Percentiles rank a stretch among this genome's conserved stretches.
phyloP scores from a whole-genome alignment of 2,329 filamentous ascomycete genomes.

The Colletotrichum destructivum region DNA sequence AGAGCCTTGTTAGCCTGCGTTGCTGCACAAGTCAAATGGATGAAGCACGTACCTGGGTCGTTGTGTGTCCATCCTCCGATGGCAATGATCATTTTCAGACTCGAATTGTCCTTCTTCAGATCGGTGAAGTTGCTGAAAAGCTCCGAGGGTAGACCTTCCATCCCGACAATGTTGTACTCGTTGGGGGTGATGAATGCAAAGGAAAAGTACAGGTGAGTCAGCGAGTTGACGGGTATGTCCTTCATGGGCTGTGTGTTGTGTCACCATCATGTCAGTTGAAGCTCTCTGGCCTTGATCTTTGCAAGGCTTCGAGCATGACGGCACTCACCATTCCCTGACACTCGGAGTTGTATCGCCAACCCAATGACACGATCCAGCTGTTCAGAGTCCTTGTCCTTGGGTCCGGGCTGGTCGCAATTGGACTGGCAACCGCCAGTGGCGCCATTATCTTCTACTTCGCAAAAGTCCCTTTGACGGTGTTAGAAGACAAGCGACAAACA shows the following conservation, averaged over 20 bases:
- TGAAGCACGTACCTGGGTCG: conserved; percentile 44
- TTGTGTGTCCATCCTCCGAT: conserved; percentile 60
- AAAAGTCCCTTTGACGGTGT: not conserved
- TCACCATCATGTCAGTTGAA: too few relatives aligned
- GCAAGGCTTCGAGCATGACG: too few relatives aligned
- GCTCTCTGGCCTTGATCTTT: too few relatives aligned
- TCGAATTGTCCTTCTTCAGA: conserved; percentile 48
- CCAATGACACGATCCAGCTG: conserved; percentile 48
- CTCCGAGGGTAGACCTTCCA: conserved; percentile 43
- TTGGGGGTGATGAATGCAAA: conserved; percentile 54
- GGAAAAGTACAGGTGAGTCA: conserved; percentile 50
- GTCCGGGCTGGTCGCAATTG: conserved; percentile 45
- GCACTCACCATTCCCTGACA: conserved; percentile 28
- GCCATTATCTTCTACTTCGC: conserved; percentile 20
- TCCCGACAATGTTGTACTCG: conserved; percentile 48
- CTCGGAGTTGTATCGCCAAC: conserved; percentile 46
- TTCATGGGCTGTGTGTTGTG: not conserved
- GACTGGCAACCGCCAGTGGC: conserved; percentile 44
- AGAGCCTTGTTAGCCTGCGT: too few relatives aligned
- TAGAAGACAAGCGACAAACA: too few relatives aligned
- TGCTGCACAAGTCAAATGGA: too few relatives aligned
- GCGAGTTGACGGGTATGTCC: conserved; percentile 42
- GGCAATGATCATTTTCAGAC: conserved; percentile 52
- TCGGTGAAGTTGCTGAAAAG: conserved; percentile 48
- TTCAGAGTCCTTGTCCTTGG: conserved; percentile 35